Base-by-base conservation (phyloP, 768 basidiomycete species). In the Obba rivulosa region DNA sequence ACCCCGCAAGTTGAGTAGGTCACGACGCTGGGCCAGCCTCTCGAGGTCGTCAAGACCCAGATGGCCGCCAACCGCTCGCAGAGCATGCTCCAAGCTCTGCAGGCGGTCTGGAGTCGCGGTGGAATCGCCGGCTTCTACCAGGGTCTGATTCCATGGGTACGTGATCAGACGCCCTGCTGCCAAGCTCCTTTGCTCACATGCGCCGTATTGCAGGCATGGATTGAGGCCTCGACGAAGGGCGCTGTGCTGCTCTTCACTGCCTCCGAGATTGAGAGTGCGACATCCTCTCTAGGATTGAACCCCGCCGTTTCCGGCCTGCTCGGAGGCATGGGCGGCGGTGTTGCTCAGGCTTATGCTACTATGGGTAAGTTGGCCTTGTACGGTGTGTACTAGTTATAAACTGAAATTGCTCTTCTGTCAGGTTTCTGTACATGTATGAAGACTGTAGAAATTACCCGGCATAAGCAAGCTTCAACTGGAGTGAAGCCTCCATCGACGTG, bases 401-500 rank as follows among this genome's bases (percentile, higher is more conserved):
- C 25, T 49, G 9, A 45, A 46, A 31, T n/a, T 46, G 40, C 46
- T 31, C 5, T 54, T 31, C 40, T 37, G 14, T 35, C 56, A 96
- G 93, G 95, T 59, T 92, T 98, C 74, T 95, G 92, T 70, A 97
- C 95, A 37, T 96, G 92, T 69, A 99, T 99, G 96, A 99, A 99
- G 72, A 99, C 96, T 18, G 96, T 81, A 54, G 93, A 95, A 69
- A 98, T 98, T 57, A 97, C 94, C 41, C 85, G 94, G 58, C 87
- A 89, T 62, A 99, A 99, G 69, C 87, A 91, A 58, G 88, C 84
- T 20, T 81, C 85, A 14, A 66, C 78, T 23, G 96, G 96, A 35
- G 77, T 84, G 36, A 85, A 90, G 63, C 91, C 92, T 10, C 87
- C 85, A 45, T 91, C 88, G 45, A 98, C 95, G 2, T 94, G 91